Base-by-base conservation (phyloP, 2,329 filamentous ascomycete species). In the Colletotrichum sp. region DNA sequence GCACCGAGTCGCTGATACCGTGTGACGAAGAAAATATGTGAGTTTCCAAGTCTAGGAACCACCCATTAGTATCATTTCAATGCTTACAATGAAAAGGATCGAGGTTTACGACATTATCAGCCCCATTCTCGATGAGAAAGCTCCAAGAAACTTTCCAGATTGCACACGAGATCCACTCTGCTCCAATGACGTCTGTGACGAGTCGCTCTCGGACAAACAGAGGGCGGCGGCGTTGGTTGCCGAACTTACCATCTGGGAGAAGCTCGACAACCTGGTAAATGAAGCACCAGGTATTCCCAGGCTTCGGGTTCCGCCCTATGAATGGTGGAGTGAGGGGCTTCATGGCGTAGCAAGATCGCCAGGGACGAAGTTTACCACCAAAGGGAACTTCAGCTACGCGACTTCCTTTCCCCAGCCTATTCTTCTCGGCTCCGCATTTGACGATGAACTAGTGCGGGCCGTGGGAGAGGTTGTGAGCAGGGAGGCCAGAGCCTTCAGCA, bases 341-440 rank as follows among this genome's bases (percentile, higher is more conserved):
- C 92, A 94, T 79, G 93, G 93, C 2, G 85, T 94, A 0, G 92
- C 89, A 6, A 80, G 78, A 6, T 88, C 87, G 24, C 89, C 89
- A 0, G 92, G 91, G 1, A 90, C 93, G 0, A 91, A 88, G 10
- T 80, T 81, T 13, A 85, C 86, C 7, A 87, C 87, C 1, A 90
- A 7, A 85, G 89, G 89, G 3, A 83, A 89, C 13, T 94, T 88
- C 80, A 89, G 86, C 77, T 90, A 89, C 80, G 90, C 92, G 0
- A 94, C 93, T 0, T 92, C 90, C 0, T 94, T 94, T 79, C 92
- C 93, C 0, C 89, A 90, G 80, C 92, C 92, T 0, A 92, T 95
- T 68, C 83, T 90, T 3, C 89, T 92, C 79, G 89, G 89, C 26
- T 91, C 92, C 0, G 89, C 92, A 0, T 92, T 94, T 77, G 92